Base-by-base conservation (phyloP, 805 yeast species). In the Metschnikowia peoriensis region DNA sequence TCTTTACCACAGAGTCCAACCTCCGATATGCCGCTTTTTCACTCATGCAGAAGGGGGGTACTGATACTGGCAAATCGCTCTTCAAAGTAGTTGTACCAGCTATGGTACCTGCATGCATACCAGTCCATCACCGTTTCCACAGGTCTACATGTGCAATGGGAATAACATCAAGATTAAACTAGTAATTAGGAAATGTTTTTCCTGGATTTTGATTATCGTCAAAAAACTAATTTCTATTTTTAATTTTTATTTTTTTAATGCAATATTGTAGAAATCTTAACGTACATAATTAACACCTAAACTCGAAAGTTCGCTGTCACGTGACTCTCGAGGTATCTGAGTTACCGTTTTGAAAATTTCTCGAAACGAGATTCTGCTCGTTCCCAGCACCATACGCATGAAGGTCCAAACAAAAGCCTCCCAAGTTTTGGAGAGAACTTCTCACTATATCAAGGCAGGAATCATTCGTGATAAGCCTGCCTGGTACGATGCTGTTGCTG, bases 401-500 rank as follows among this genome's bases (percentile, higher is more conserved):
- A 82, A 86, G 56, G 88, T 86, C 63, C 86, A 84, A 59, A 67
- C 67, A 16, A 77, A 82, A 53, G 96, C 97, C 32, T 80, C 85
- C 32, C 82, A 82, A 57, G 88, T 92, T 3, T 79, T 92, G 44
- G 88, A 88, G 68, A 82, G 91, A 63, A 88, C 97, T 0, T 85
- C 97, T 1, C 85, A 86, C 53, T 84, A 84, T 61, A 71, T 93
- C 57, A 77, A 77, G 61, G 79, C 88, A 0, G 93, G 96, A 1
- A 73, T 86, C n/a, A 76, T 90, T 44, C 75, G 69, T 34, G 70
- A 78, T 34, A 86, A 87, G 63, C 99, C 99, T 1, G 85, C 85
- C 1, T 94, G 98, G 99, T 90, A 79, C 69, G 84, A 85, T 57
- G 93, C 88, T 6, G 90, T 94, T 14, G 88, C 89, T 4, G 78